Conservation (phyloP, 2,329 filamentous ascomycete species). For the Hymenoscyphus occultus region DNA sequence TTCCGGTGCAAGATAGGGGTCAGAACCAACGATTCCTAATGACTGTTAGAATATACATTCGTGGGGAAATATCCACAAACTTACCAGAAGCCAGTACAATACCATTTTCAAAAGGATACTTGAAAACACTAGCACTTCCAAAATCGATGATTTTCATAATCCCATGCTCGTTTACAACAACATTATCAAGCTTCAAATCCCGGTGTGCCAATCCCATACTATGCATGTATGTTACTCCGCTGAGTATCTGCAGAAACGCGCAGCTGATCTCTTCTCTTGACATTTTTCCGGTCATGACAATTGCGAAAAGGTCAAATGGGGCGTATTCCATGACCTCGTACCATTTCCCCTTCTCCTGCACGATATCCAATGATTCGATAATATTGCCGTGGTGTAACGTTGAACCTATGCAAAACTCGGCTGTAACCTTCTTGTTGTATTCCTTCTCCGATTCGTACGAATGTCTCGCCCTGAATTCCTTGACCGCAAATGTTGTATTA, state of each 20-base stretch:
- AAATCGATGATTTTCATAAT: conserved; percentile 99
- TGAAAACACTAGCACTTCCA: conserved; percentile 93
- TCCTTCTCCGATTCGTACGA: conserved; percentile 92
- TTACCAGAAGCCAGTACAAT: conserved; percentile 77
- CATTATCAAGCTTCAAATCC: conserved; percentile 95
- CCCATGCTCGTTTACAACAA: conserved; percentile 91
- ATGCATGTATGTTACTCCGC: conserved; percentile 90
- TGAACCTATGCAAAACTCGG: conserved; percentile 96
- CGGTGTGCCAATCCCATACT: conserved; percentile 92
- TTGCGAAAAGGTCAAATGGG: conserved; percentile 92
- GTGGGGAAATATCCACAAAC: conserved; percentile 33
- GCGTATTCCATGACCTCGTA: conserved; percentile 99
- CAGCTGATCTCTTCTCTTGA: conserved; percentile 85
- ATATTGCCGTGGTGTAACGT: conserved; percentile 97
- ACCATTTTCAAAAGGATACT: conserved; percentile 93
- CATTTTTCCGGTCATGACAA: conserved; percentile 99
- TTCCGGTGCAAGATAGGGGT: conserved; percentile 94
- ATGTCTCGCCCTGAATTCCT: conserved; percentile 91
- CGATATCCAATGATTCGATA: conserved; percentile 95
- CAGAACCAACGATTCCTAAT: conserved; percentile 73
- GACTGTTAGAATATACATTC: conserved; percentile 14
- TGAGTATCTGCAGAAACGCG: conserved; percentile 90
- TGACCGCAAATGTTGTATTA: conserved; percentile 91
- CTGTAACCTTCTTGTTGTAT: conserved; percentile 96
- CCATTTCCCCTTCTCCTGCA: conserved; percentile 91